Percentiles rank a stretch among this genome's conserved stretches.
Conservation (phyloP, 2,329 filamentous ascomycete species). For the Capronia americana region DNA sequence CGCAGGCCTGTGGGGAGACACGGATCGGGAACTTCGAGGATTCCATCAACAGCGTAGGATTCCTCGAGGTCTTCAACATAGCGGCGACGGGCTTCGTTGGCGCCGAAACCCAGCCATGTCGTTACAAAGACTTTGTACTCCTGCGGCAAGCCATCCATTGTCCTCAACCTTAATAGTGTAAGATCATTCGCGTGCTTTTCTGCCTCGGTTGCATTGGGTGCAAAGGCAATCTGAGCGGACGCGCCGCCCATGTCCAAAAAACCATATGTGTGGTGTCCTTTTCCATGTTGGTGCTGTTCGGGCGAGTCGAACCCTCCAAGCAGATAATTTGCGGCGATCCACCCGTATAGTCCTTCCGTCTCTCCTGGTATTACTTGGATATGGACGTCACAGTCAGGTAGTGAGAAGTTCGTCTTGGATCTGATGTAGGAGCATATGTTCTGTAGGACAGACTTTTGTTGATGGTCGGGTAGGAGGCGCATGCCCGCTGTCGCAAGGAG, state of each 20-base stretch:
- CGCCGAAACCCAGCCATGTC: conserved; percentile 97
- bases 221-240: conserved; percentile 97
- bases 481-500: conserved; percentile 95
- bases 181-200: conserved; percentile 88
- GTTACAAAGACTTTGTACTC: conserved; percentile 94
- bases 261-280: conserved; percentile 91
- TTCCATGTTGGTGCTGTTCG: conserved; percentile 75
- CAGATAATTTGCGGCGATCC: conserved; percentile 96
- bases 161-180: conserved; percentile 83
- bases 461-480: conserved; percentile 76
- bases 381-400: conserved; percentile 88
- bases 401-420: conserved; percentile 75
- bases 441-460: conserved; percentile 74
- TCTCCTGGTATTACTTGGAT: conserved; percentile 95
- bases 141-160: conserved; percentile 73
- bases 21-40: conserved; percentile 80
- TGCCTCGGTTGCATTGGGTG: conserved; percentile 88
- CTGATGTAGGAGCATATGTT: conserved; percentile 84
- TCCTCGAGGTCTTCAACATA: conserved; percentile 81
- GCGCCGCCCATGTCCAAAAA: conserved; percentile 99
- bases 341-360: conserved; percentile 94
- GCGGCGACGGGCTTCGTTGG: conserved; percentile 84
- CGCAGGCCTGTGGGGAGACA: conserved; percentile 82
- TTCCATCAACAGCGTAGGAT: conserved; percentile 63
- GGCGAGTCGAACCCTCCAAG: conserved; percentile 87